Conservation (phyloP, 306 rosid species). For the Sechiopsis laciniata region DNA sequence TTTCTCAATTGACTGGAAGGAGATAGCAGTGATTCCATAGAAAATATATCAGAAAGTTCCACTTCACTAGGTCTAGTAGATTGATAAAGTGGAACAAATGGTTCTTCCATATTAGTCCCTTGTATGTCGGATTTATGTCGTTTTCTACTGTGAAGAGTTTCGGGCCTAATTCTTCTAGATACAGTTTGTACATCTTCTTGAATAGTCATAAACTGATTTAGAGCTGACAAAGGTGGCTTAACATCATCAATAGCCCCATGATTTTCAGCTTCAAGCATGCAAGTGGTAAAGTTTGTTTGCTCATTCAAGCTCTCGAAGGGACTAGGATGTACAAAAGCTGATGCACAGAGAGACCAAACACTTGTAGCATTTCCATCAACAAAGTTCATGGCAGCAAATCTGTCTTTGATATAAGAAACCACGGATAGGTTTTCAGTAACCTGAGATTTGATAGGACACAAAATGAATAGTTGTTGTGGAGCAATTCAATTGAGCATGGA, state of each 20-base stretch:
- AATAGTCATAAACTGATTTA: constrained; percentile 26
- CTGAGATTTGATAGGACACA: constrained; percentile 41
- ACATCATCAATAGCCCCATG: constrained; percentile 31
- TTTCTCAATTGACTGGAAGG: constrained; percentile 31
- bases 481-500: background rate
- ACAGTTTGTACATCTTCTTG: constrained; percentile 28
- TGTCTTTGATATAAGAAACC: constrained; percentile 49
- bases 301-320: constrained; percentile 36
- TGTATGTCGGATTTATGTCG: constrained; percentile 31
- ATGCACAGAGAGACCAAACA: constrained; percentile 33
- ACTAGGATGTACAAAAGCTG: constrained; percentile 29
- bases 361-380: constrained; percentile 26
- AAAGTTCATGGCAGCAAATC: constrained; percentile 37
- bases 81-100: constrained; percentile 22
- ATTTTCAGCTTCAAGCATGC: constrained; percentile 26
- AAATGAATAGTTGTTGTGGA: constrained; percentile 7
- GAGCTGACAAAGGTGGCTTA: constrained; percentile 25
- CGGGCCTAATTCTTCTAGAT: constrained; percentile 24
- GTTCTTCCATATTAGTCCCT: constrained; percentile 17
- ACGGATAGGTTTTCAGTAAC: constrained; percentile 61
- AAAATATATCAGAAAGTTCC: constrained; percentile 36
- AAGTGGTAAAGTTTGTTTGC: constrained; percentile 30
- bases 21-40: constrained; percentile 37
- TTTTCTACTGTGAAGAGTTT: constrained; percentile 21
- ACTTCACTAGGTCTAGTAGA: constrained; percentile 21